Evolutionary conservation across 495 filamentous ascomycete genomes (phyloP).

Genomic region (Aspergillus egyptiacus): DNA sequence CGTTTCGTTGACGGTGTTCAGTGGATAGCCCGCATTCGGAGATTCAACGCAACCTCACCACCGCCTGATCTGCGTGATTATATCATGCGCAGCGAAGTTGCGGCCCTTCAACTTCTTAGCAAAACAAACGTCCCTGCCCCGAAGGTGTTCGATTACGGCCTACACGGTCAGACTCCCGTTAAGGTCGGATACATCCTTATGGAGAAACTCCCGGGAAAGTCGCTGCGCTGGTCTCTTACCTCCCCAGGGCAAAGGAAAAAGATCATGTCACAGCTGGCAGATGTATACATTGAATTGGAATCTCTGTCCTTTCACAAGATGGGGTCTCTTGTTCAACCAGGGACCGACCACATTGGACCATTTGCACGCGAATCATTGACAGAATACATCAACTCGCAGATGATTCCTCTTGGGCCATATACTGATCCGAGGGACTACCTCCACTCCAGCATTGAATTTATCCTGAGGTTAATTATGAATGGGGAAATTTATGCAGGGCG

Average conservation of each 20-base stretch:
- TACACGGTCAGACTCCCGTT: constrained; percentile 28
- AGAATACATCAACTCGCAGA: constrained; percentile 14
- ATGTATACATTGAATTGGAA: constrained; percentile 36
- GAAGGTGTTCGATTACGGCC: constrained; percentile 26
- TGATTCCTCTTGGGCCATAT: constrained; percentile 22
- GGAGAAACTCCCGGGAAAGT: constrained; percentile 36
- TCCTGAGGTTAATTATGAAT: constrained; percentile 27
- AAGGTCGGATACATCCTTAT: constrained; percentile 37
- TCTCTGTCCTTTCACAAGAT: constrained; percentile 25
- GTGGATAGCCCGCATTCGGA: constrained; percentile 26
- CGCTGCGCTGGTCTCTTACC: constrained; percentile 26
- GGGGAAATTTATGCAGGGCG: constrained; percentile 23
- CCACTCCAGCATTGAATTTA: constrained; percentile 16
- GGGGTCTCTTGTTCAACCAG: constrained; percentile 26
- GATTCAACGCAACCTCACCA: constrained; percentile 27
- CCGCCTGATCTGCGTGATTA: constrained; percentile 26
- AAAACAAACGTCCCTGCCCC: constrained; percentile 25
- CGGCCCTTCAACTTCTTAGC: constrained; percentile 29
- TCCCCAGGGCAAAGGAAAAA: constrained; percentile 25
- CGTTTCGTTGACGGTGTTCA: constrained; percentile 23
- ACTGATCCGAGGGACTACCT: constrained; percentile 18
- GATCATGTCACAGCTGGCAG: constrained; percentile 34
- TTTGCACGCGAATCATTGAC: constrained; percentile 30
- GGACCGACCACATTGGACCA: constrained; percentile 20
- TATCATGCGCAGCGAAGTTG: constrained; percentile 29